These are phyloP conservation scores for Fusarium caatingaense DNA, from an alignment of 2,329 filamentous ascomycete species.

Conservation along the genomic window DNA sequence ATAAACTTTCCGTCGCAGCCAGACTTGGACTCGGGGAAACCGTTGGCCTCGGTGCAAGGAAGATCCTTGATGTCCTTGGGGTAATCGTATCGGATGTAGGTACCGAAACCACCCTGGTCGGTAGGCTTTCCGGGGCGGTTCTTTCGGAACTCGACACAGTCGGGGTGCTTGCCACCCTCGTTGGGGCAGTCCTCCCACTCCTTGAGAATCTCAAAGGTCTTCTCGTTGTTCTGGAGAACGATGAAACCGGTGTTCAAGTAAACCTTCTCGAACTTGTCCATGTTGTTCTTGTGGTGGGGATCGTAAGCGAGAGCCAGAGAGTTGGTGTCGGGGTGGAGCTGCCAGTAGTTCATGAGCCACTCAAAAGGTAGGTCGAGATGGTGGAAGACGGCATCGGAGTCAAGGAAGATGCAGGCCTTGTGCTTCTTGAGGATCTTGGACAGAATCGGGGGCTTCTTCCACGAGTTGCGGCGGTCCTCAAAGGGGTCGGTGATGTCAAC, in stretches of 20 bases:
- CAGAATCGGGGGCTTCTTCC: conserved; percentile 59
- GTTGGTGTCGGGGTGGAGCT: conserved; percentile 53
- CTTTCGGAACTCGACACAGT: conserved; percentile 54
- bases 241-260: conserved; percentile 67
- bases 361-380: conserved; percentile 58
- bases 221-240: conserved; percentile 62
- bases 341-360: conserved; percentile 62
- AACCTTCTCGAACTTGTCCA: conserved; percentile 54
- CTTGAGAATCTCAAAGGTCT: conserved; percentile 60
- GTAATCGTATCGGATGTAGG: conserved; percentile 57
- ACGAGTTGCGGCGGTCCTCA: conserved; percentile 57
- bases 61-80: conserved; percentile 55
- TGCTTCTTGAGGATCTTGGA: conserved; percentile 57
- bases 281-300: conserved; percentile 53
- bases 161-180: conserved; percentile 53
- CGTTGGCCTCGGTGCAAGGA: conserved; percentile 58
- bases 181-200: conserved; percentile 60
- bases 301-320: conserved; percentile 57
- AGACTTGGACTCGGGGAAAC: conserved; percentile 53
- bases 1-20: conserved; percentile 57
- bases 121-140: conserved; percentile 54
- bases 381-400: conserved; percentile 59
- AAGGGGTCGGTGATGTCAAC: conserved; percentile 52
- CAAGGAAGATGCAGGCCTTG: conserved; percentile 57
- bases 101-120: conserved; percentile 59